Evolutionary conservation across 2,329 filamentous ascomycete species (phyloP).

Genomic region (Fusarium cicatricum): DNA sequence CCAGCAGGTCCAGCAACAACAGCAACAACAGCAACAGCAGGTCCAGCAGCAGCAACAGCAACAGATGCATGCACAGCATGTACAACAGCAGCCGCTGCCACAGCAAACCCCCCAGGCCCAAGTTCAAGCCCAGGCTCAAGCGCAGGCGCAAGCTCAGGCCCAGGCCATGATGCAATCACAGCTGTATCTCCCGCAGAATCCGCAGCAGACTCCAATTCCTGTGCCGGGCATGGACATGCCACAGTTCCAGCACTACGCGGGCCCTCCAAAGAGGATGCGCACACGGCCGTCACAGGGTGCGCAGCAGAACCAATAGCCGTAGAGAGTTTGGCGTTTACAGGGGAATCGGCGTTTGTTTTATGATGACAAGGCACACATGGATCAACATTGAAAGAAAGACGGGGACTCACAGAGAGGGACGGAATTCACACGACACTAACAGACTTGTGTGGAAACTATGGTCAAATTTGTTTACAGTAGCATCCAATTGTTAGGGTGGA

Average conservation of each 20-base stretch:
- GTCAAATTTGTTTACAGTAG: conserved; percentile 36
- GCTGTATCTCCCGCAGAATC: conserved; percentile 40
- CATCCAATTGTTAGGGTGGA: conserved; percentile 1
- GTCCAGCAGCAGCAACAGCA: conserved; percentile 31
- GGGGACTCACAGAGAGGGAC: neutral
- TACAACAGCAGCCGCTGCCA: conserved; percentile 38
- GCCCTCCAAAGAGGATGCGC: conserved; percentile 44
- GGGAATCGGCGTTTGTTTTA: conserved; percentile 20
- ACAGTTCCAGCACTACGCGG: conserved; percentile 43
- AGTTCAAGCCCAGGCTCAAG: conserved; percentile 38
- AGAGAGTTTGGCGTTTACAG: conserved; percentile 15
- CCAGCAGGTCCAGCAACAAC: conserved; percentile 31
- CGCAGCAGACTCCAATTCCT: conserved; percentile 39
- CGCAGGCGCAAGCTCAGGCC: conserved; percentile 38
- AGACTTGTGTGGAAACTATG: conserved; percentile 15
- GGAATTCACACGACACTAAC: conserved; percentile 22
- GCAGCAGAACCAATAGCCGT: conserved; percentile 27
- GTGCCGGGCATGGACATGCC: conserved; percentile 42
- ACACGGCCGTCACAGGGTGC: conserved; percentile 37
- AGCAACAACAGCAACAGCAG: conserved; percentile 35
- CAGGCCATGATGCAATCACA: conserved; percentile 42
- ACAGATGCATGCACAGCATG: conserved; percentile 13
- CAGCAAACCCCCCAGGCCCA: conserved; percentile 38
- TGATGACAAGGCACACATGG: conserved; percentile 8
- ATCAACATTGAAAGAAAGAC: conserved; percentile 8